These are phyloP conservation scores for Neopestalotiopsis clavispora DNA, from an alignment of 2,329 filamentous ascomycete species.

Conservation along the genomic window DNA sequence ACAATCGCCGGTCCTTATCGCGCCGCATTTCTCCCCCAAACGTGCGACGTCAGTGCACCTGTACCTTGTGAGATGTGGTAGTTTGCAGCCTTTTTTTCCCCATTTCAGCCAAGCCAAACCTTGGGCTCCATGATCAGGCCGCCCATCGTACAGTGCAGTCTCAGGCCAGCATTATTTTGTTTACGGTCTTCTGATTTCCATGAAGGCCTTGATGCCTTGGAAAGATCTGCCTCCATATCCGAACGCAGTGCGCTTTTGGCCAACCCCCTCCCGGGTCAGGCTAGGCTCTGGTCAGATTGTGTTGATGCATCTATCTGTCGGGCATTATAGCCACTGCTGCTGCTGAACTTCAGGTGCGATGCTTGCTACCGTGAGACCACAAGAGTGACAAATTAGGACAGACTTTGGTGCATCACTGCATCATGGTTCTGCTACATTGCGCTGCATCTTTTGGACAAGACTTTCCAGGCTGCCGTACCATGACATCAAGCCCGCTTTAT, in stretches of 20 bases:
- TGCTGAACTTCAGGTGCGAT: constrained; percentile 1
- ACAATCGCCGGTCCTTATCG: not conserved
- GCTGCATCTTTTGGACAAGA: not conserved
- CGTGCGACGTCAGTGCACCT: not conserved
- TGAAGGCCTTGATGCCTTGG: not conserved
- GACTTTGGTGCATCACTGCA: not conserved
- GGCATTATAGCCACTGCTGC: not conserved
- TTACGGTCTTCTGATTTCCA: not conserved
- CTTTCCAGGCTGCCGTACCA: not conserved
- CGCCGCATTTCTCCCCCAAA: constrained; percentile 1
- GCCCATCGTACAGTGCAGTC: not conserved
- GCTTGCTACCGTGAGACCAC: not conserved
- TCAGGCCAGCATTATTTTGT: constrained; percentile 3
- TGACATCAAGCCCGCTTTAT: not conserved
- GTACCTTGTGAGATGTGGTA: constrained; percentile 2
- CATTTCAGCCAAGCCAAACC: not conserved
- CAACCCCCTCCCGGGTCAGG: not conserved
- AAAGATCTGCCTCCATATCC: not conserved
- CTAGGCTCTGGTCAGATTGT: not conserved
- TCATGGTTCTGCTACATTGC: not conserved
- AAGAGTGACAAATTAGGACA: not conserved
- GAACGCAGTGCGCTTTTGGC: not conserved
- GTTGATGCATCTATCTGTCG: not conserved
- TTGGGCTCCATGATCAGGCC: not conserved
- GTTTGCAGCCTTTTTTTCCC: not conserved